phyloP scores from a whole-genome alignment of 2,329 filamentous ascomycete species.

The Annulohypoxylon truncatum region DNA sequence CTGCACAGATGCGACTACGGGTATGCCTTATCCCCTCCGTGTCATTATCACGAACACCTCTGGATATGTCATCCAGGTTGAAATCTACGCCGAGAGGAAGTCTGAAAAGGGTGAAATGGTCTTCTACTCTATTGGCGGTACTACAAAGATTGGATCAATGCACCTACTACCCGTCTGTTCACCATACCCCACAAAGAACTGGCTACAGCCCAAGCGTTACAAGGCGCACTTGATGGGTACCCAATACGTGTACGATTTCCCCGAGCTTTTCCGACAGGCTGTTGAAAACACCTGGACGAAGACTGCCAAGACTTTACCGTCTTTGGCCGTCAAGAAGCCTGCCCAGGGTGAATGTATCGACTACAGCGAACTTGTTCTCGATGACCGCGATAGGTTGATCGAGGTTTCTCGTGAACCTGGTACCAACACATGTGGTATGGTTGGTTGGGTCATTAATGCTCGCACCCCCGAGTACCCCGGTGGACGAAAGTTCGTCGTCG shows the following conservation, averaged over 20 bases:
- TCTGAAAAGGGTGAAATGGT: constrained; percentile 98
- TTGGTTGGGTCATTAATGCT: constrained; percentile 95
- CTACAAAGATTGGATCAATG: constrained; percentile 94
- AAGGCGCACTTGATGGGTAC: constrained; percentile 99
- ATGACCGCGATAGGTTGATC: constrained; percentile 90
- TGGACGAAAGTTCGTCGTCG: constrained; percentile 91
- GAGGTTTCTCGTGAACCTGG: constrained; percentile 96
- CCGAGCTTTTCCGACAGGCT: constrained; percentile 97
- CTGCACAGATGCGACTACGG: constrained; percentile 89
- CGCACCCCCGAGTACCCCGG: constrained; percentile 95
- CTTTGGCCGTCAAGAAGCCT: constrained; percentile 83
- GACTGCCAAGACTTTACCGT: constrained; percentile 77
- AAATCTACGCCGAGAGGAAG: constrained; percentile 97
- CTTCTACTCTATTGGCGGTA: constrained; percentile 97
- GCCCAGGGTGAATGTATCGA: constrained; percentile 90
- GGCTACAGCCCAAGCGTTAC: constrained; percentile 98
- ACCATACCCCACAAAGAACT: constrained; percentile 98
- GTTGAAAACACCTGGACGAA: constrained; percentile 94
- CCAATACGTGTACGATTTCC: constrained; percentile 99
- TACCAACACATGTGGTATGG: constrained; percentile 97
- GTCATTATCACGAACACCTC: constrained; percentile 99
- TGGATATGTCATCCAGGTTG: constrained; percentile 96
- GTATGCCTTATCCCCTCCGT: constrained; percentile 88
- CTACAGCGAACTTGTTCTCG: constrained; percentile 92
- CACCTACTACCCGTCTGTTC: constrained; percentile 91